Base-by-base conservation (phyloP, 2,329 filamentous ascomycete species). In the Pyrenophora seminiperda region DNA sequence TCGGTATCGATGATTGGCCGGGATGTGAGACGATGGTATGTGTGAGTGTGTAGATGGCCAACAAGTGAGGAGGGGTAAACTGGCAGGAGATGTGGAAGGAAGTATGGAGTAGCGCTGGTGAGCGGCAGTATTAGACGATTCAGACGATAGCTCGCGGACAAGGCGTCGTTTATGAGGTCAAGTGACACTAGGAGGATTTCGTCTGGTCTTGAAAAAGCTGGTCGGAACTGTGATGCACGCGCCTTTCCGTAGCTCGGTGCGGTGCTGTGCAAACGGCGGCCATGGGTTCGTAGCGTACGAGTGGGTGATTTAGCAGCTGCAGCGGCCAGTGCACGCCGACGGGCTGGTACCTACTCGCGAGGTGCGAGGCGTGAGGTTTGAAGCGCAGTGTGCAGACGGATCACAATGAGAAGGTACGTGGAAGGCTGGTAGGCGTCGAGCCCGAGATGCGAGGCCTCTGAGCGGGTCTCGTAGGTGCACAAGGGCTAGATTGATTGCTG, bases 401-500 rank as follows among this genome's bases (percentile, higher is more conserved):
- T 54, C 55, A 61, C 60, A 41, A 49, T 51, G 38, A 30, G 47
- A 39, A 50, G 56, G 52, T 57, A 62, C 53, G 63, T 58, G 52
- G 65, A 60, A 50, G 49, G 50, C 56, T 60, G 58, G 32, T 47
- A 46, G 51, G 55, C 47, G 52, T 59, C 47, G 47, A 50, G 50
- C 59, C 27, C 40, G 42, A 52, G 45, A 56, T 47, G 50, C 62
- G 60, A 63, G 53, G 62, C 53, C 59, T 53, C 56, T 38, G 50
- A 53, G 50, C 55, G 56, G 63, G 67, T 69, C 67, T 69, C 62
- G 67, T 69, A 63, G 61, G 63, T 63, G 54, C 50, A 63, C 63
- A 54, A 42, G 43, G 65, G 63, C 63, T 67, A 66, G 58, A 53
- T 45, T 49, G 52, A 31, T 54, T 27, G 7, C 24, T 27, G 64